A percentile compares a stretch with the other conserved stretches of the same genome.
Evolutionary conservation across 2,329 filamentous ascomycete genomes (phyloP).

Genomic region (Scortechinia acanthostroma): DNA sequence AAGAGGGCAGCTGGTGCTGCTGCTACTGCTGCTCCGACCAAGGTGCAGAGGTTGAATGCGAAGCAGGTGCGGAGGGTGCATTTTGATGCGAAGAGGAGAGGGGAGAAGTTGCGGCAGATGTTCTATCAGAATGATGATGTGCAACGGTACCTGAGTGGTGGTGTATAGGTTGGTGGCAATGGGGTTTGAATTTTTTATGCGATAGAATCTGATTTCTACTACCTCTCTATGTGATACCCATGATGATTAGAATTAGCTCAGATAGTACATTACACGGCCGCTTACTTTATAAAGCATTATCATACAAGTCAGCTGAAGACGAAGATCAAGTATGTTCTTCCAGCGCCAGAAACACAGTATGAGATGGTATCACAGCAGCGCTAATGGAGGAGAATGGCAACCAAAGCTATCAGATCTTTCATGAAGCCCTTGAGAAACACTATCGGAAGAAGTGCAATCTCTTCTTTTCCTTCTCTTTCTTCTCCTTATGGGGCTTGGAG

Average conservation of each 20-base stretch:
- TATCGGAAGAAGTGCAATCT: constrained; percentile 27
- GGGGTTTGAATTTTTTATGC: too few relatives aligned
- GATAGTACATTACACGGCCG: too few relatives aligned
- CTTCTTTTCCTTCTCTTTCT: constrained; percentile 38
- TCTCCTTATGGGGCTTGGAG: constrained; percentile 12
- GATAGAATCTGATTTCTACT: too few relatives aligned
- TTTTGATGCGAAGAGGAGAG: constrained; percentile 32
- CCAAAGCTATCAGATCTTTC: neutral
- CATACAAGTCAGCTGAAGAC: too few relatives aligned
- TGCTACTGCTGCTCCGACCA: constrained; percentile 9
- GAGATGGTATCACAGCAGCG: constrained; percentile 2
- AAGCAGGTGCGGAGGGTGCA: constrained; percentile 37
- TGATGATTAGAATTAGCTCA: too few relatives aligned
- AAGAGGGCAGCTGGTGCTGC: constrained; percentile 10
- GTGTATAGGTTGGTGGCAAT: too few relatives aligned
- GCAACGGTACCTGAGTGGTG: constrained; percentile 39
- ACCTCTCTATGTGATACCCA: too few relatives aligned
- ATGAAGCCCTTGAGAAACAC: neutral
- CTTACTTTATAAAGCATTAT: too few relatives aligned
- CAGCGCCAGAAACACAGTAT: neutral
- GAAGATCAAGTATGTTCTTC: too few relatives aligned
- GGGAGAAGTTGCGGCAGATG: constrained; percentile 36
- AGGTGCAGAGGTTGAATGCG: constrained; percentile 35
- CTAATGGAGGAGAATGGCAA: neutral
- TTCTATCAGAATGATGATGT: constrained; percentile 49